Percentiles rank a stretch among this genome's conserved stretches.
phyloP scores from a whole-genome alignment of 805 yeast genomes.

The Candida ortonii region DNA sequence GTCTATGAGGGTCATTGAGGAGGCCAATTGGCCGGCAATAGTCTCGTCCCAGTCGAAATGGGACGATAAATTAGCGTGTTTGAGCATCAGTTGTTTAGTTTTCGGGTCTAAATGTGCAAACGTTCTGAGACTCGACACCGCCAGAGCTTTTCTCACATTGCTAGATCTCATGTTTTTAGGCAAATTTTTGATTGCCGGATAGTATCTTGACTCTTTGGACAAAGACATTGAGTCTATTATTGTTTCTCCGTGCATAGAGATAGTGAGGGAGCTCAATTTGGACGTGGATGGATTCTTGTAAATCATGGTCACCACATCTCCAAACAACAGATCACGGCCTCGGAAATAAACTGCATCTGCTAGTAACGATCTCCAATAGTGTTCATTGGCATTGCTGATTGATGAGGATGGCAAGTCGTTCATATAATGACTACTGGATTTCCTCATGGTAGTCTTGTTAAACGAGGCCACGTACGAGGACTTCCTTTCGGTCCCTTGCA shows the following conservation, averaged over 20 bases:
- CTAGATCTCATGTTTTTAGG: slow-evolving; percentile 45
- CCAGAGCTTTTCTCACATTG: slow-evolving; percentile 70
- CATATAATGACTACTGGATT: slow-evolving; percentile 19
- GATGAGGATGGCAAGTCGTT: slow-evolving; percentile 13
- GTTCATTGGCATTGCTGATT: slow-evolving; percentile 20
- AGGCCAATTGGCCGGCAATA: slow-evolving; percentile 77
- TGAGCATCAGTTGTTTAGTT: slow-evolving; percentile 16
- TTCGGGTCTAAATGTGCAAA: slow-evolving; percentile 52
- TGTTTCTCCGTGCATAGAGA: slow-evolving; percentile 67
- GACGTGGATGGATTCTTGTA: slow-evolving; percentile 46
- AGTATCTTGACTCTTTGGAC: slow-evolving; percentile 61
- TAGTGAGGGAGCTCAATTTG: slow-evolving; percentile 50
- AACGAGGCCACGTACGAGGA: slow-evolving; percentile 20
- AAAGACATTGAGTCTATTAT: slow-evolving; percentile 57
- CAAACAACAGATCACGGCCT: slow-evolving; percentile 47
- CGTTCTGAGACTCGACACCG: slow-evolving; percentile 67
- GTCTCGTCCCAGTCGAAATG: slow-evolving; percentile 70
- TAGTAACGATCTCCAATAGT: slow-evolving; percentile 42
- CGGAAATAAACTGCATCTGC: slow-evolving; percentile 51
- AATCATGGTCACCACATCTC: slow-evolving; percentile 48
- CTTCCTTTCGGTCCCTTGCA: slow-evolving; percentile 8
- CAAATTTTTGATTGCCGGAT: slow-evolving; percentile 75
- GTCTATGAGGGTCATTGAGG: slow-evolving; percentile 54
- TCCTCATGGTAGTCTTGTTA: slow-evolving; percentile 20
- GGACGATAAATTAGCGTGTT: slow-evolving; percentile 19